phyloP scores from a whole-genome alignment of 2,329 filamentous ascomycete species.

The Cercospora citrullina region DNA sequence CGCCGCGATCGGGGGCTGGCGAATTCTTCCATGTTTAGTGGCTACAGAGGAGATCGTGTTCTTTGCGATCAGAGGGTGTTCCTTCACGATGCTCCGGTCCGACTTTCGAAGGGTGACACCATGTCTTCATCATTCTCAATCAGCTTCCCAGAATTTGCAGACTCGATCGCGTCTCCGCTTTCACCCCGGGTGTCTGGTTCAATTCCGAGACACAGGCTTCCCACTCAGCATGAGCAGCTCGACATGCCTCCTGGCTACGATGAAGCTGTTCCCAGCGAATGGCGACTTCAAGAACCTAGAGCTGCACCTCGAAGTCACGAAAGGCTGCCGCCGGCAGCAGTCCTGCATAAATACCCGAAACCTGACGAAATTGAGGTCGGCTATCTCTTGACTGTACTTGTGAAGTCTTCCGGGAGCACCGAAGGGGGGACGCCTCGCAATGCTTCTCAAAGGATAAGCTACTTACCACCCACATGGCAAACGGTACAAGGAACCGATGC shows the following conservation, averaged over 20 bases:
- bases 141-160: conserved; percentile 2
- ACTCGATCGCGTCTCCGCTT: not conserved
- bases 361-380: not conserved
- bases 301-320: not conserved
- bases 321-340: not conserved
- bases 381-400: not conserved
- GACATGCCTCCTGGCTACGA: not conserved
- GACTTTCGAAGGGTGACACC: not conserved
- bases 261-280: not conserved
- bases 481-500: not conserved
- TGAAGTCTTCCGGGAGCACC: not conserved
- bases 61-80: not conserved
- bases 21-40: not conserved
- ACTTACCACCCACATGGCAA: not conserved
- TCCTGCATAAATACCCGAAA: not conserved
- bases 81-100: not conserved
- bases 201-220: not conserved
- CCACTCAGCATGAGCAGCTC: not conserved
- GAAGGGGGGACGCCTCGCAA: not conserved
- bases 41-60: not conserved
- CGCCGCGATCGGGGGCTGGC: not conserved
- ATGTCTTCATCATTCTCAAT: not conserved
- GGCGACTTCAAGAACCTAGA: not conserved
- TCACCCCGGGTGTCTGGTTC: not conserved
- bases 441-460: not conserved